These are phyloP conservation scores for Cupressus sempervirens DNA, from an alignment of 75 land plant species.

Conservation along the genomic window DNA sequence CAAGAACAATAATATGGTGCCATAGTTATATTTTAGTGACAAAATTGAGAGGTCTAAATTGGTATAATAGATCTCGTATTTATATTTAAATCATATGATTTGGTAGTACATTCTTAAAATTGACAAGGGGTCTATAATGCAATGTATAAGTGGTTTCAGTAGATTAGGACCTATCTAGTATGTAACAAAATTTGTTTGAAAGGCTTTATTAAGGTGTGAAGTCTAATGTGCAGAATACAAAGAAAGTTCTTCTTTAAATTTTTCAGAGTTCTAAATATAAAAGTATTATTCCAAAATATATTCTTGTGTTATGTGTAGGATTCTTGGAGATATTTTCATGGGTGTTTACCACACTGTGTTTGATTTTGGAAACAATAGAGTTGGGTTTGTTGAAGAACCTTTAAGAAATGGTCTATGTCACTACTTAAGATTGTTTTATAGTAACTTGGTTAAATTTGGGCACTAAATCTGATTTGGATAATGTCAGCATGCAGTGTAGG, in stretches of 20 bases:
- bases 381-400: constrained; percentile 64
- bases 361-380: constrained; percentile 49
- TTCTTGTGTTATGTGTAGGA: constrained; percentile 33
- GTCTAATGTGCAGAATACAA: neutral
- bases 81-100: neutral
- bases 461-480: neutral
- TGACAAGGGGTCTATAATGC: constrained; percentile 75
- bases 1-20: too few species aligned
- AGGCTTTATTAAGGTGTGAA: neutral
- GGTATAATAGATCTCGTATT: neutral
- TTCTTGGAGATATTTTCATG: constrained; percentile 77
- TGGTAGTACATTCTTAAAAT: constrained; percentile 80
- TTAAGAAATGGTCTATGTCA: too few species aligned
- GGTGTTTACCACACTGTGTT: constrained; percentile 73
- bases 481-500: neutral
- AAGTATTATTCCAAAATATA: neutral
- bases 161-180: constrained; percentile 94
- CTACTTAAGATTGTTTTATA: too few species aligned
- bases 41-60: neutral
- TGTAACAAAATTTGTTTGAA: neutral
- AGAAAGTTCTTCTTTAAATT: neutral
- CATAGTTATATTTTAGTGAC: neutral
- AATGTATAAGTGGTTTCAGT: constrained; percentile 88
- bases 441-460: neutral
- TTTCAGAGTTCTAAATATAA: neutral